These are phyloP conservation scores for Cladophialophora yegresii DNA, from an alignment of 2,329 filamentous ascomycete species.

Conservation along the genomic window DNA sequence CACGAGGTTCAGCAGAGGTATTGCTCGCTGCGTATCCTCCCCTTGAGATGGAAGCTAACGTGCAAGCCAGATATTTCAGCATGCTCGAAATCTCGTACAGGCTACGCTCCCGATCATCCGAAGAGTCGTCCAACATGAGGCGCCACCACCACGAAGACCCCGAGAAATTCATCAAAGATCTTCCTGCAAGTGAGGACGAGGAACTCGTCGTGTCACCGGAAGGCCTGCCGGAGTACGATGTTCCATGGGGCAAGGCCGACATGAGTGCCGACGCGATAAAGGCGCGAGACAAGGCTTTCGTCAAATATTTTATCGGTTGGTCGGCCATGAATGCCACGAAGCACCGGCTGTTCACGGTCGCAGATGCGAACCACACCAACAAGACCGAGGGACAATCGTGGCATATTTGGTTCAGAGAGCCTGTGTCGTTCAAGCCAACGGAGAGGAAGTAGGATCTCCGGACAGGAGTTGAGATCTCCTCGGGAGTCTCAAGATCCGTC, in stretches of 20 bases:
- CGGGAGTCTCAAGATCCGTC: background rate
- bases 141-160: background rate
- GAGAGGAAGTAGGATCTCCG: background rate
- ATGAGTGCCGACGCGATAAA: constrained; percentile 4
- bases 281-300: constrained; percentile 22
- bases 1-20: background rate
- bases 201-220: constrained; percentile 14
- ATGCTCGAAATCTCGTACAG: constrained; percentile 16
- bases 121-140: background rate
- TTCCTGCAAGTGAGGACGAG: constrained; percentile 3
- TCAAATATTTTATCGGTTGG: constrained; percentile 29
- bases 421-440: background rate
- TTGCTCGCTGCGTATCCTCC: background rate
- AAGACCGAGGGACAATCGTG: constrained; percentile 19
- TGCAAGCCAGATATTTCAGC: constrained; percentile 7
- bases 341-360: constrained; percentile 21
- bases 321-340: constrained; percentile 14
- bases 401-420: constrained; percentile 21
- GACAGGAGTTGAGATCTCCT: background rate
- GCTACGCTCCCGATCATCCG: constrained; percentile 6
- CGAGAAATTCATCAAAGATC: constrained; percentile 7
- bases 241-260: background rate
- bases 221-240: constrained; percentile 2
- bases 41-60: background rate
- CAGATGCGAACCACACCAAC: constrained; percentile 19